These are phyloP conservation scores for Calonectria pseudoturangicola DNA, from an alignment of 2,329 filamentous ascomycete genomes.

Conservation along the genomic window DNA sequence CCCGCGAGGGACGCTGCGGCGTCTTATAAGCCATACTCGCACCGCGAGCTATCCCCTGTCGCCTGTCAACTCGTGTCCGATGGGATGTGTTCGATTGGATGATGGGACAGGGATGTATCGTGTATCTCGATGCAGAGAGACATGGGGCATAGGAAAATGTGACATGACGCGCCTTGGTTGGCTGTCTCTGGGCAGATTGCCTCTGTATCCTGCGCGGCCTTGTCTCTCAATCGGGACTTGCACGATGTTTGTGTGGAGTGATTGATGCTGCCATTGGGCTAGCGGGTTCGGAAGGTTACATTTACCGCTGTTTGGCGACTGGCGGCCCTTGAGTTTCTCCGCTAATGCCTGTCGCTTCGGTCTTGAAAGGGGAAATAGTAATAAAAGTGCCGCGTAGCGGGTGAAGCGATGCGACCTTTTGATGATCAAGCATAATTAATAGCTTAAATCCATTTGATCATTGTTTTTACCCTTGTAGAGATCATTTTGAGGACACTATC, in stretches of 20 bases:
- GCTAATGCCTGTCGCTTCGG: constrained; percentile 32
- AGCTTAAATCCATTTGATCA: not conserved
- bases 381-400: not conserved
- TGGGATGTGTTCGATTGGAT: constrained; percentile 33
- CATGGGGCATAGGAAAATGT: constrained; percentile 6
- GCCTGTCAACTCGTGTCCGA: constrained; percentile 38
- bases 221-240: not conserved
- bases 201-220: constrained; percentile 1
- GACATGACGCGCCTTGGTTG: constrained; percentile 23
- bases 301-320: constrained; percentile 25
- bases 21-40: constrained; percentile 37
- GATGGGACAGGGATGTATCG: constrained; percentile 8
- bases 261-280: constrained; percentile 47
- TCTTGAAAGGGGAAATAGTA: constrained; percentile 31
- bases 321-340: constrained; percentile 41
- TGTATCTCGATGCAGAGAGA: constrained; percentile 15
- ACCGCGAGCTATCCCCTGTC: constrained; percentile 36
- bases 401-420: not conserved
- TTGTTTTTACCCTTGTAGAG: not conserved
- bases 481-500: not conserved
- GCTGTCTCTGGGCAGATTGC: constrained; percentile 9
- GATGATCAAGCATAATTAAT: constrained; percentile 24
- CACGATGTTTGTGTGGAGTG: constrained; percentile 39
- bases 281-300: constrained; percentile 21
- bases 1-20: constrained; percentile 21